Evolutionary conservation across 1,284 basidiomycete species (phyloP).

Genomic region (Irpex sp.): DNA sequence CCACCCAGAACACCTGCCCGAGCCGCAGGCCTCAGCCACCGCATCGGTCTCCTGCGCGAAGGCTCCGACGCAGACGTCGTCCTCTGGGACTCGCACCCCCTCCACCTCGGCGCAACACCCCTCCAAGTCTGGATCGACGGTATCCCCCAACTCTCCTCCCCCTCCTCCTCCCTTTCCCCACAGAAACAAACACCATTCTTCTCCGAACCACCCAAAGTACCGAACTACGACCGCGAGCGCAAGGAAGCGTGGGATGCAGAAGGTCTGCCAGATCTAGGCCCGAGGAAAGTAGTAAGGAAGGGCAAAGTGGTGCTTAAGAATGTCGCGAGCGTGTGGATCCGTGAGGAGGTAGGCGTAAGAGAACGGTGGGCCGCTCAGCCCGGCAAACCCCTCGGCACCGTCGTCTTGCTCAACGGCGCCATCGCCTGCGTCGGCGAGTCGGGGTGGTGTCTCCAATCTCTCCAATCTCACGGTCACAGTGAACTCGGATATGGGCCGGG

Average conservation of each 20-base stretch:
- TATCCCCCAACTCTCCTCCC: slow-evolving; percentile 46
- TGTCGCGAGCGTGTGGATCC: slow-evolving; percentile 40
- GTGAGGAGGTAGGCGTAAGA: slow-evolving; percentile 15
- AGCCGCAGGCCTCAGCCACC: slow-evolving; percentile 74
- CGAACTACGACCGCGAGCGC: slow-evolving; percentile 54
- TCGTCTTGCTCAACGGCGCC: slow-evolving; percentile 37
- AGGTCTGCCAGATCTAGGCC: slow-evolving; percentile 57
- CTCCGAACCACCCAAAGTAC: slow-evolving; percentile 50
- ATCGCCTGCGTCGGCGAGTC: slow-evolving; percentile 40
- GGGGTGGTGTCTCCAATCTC: slow-evolving; percentile 14
- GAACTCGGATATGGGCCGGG: slow-evolving; percentile 13
- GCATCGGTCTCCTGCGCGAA: slow-evolving; percentile 68
- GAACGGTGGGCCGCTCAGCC: slow-evolving; percentile 14
- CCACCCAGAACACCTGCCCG: slow-evolving; percentile 77
- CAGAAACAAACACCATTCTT: slow-evolving; percentile 38
- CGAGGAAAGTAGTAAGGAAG: slow-evolving; percentile 26
- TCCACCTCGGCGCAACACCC: slow-evolving; percentile 67
- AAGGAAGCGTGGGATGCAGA: slow-evolving; percentile 52
- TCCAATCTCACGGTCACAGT: no score
- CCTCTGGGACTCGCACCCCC: slow-evolving; percentile 74
- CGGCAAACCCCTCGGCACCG: slow-evolving; percentile 16
- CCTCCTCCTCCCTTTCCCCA: no score
- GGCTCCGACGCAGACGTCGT: slow-evolving; percentile 59
- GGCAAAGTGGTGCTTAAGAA: slow-evolving; percentile 54
- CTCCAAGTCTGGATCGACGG: slow-evolving; percentile 73